phyloP scores from a whole-genome alignment of 192 early-diverging fungal species.

The Diversispora epigaea region DNA sequence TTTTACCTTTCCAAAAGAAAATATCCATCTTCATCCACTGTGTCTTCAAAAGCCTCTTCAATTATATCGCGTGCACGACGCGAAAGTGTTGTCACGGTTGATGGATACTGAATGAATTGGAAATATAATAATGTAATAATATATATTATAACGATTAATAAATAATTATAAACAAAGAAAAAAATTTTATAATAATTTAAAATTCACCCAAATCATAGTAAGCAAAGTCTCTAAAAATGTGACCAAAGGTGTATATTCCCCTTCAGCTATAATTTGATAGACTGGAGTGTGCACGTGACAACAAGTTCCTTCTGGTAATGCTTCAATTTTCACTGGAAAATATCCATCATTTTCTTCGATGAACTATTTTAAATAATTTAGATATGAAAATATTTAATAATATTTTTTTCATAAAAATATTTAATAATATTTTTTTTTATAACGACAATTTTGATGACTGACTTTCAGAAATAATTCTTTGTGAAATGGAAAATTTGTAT shows the following conservation, averaged over 20 bases:
- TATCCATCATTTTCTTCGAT: constrained; percentile 78
- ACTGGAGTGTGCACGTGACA: constrained; percentile 79
- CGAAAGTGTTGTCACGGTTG: constrained; percentile 82
- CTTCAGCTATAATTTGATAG: constrained; percentile 75
- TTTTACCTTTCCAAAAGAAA: constrained; percentile 58
- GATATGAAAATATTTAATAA: neutral
- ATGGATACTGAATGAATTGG: constrained; percentile 62
- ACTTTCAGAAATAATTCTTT: constrained; percentile 73
- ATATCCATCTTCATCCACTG: constrained; percentile 61
- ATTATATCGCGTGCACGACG: constrained; percentile 63
- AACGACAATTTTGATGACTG: neutral
- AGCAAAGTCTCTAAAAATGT: constrained; percentile 84
- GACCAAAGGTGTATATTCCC: constrained; percentile 71
- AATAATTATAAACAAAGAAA: neutral
- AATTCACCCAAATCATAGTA: constrained; percentile 75
- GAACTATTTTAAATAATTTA: constrained; percentile 47
- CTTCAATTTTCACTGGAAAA: constrained; percentile 81
- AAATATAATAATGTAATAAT: neutral
- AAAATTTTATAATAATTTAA: neutral
- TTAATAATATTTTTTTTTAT: too few species aligned
- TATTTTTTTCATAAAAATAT: neutral
- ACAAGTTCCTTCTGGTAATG: constrained; percentile 79
- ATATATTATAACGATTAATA: neutral
- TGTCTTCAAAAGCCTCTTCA: constrained; percentile 56
- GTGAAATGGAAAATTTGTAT: constrained; percentile 71